phyloP scores from a whole-genome alignment of 2,329 filamentous ascomycete species.

The Fusarium marasasianum region DNA sequence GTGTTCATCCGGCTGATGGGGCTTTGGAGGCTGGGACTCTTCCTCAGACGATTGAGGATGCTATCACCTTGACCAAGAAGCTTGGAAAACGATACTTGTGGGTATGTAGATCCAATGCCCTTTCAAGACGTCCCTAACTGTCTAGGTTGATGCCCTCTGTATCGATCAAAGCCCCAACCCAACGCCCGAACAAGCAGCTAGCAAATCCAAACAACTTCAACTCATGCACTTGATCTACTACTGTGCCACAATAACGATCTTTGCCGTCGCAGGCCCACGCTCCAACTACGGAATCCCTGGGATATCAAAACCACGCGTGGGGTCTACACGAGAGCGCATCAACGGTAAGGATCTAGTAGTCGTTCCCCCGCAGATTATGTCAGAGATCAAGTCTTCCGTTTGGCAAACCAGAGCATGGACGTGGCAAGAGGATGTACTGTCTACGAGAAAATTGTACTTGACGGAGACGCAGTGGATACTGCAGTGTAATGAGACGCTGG shows the following conservation, averaged over 20 bases:
- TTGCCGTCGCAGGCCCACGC: not conserved
- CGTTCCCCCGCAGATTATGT: not conserved
- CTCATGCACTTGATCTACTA: not conserved
- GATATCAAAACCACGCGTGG: not conserved
- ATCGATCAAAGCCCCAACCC: not conserved
- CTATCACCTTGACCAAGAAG: not conserved
- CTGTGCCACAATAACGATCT: not conserved
- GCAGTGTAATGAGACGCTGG: not conserved
- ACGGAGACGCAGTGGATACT: not conserved
- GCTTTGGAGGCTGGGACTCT: not conserved
- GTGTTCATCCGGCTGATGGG: not conserved
- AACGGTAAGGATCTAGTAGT: not conserved
- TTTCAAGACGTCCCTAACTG: fast-evolving
- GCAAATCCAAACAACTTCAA: not conserved
- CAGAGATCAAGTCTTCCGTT: not conserved
- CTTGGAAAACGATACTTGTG: not conserved
- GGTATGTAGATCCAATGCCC: fast-evolving
- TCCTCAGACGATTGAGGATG: not conserved
- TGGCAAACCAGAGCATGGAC: not conserved
- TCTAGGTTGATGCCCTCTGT: not conserved
- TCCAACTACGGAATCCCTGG: not conserved
- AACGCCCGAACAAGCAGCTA: not conserved
- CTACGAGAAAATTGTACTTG: not conserved
- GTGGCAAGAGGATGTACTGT: not conserved
- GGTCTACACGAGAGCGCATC: not conserved